These are phyloP conservation scores for Candida silvatica DNA, from an alignment of 805 yeast genomes.

Conservation along the genomic window DNA sequence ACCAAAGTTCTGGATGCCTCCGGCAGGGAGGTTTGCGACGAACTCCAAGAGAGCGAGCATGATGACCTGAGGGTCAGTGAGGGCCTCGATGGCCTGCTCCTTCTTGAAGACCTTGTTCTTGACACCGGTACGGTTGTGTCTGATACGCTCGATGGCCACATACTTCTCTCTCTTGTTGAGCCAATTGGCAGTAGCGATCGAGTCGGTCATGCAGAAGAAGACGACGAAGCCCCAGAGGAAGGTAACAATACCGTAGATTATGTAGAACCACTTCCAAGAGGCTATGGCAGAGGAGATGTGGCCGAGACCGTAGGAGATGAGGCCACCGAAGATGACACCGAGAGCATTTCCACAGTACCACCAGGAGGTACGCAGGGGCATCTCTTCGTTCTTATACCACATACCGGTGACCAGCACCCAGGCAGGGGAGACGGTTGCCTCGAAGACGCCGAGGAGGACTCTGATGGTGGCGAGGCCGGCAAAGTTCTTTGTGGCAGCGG, in stretches of 20 bases:
- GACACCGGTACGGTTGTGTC: constrained; percentile 17
- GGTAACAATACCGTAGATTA: constrained; percentile 51
- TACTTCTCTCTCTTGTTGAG: constrained; percentile 30
- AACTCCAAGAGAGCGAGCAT: constrained; percentile 34
- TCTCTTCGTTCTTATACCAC: constrained; percentile 45
- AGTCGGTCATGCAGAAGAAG: constrained; percentile 27
- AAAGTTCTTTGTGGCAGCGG: constrained; percentile 32
- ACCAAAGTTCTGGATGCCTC: constrained; percentile 27
- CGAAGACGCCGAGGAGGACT: constrained; percentile 41
- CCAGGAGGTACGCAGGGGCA: constrained; percentile 22
- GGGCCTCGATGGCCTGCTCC: constrained; percentile 47
- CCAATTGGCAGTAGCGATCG: constrained; percentile 37
- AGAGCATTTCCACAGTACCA: constrained; percentile 37
- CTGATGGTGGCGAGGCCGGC: constrained; percentile 39
- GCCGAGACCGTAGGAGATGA: constrained; percentile 44
- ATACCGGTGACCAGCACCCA: constrained; percentile 46
- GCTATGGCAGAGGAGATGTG: constrained; percentile 29
- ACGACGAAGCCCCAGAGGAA: constrained; percentile 19
- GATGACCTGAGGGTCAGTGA: constrained; percentile 45
- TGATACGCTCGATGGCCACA: constrained; percentile 46
- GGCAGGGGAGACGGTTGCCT: constrained; percentile 48
- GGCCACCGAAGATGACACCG: constrained; percentile 37
- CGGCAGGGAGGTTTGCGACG: constrained; percentile 34
- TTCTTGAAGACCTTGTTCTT: constrained; percentile 46
- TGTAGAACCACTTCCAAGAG: constrained; percentile 53